Evolutionary conservation across 768 basidiomycete species (phyloP).

Genomic region (Boletus sensibilis): DNA sequence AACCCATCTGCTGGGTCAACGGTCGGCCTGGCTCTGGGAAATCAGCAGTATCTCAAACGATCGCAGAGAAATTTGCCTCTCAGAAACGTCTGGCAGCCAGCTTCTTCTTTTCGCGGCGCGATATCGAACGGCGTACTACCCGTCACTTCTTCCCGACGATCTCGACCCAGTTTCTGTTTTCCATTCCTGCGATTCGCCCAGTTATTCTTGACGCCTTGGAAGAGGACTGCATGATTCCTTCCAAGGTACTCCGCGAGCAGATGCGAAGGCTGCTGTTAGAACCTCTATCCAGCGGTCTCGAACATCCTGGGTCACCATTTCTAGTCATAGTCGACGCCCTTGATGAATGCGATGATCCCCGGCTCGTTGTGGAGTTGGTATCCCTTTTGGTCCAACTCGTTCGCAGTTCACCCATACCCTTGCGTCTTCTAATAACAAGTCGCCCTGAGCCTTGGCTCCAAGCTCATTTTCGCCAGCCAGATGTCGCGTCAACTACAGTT

Average conservation of each 20-base stretch:
- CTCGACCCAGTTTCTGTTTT: conserved; percentile 28
- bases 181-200: conserved; percentile 15
- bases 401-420: conserved; percentile 10
- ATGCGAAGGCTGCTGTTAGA: conserved; percentile 23
- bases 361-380: conserved; percentile 22
- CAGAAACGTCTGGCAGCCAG: conserved; percentile 28
- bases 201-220: conserved; percentile 19
- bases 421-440: conserved; percentile 28
- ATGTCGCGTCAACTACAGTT: conserved; percentile 7
- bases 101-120: conserved; percentile 34
- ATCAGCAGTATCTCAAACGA: conserved; percentile 27
- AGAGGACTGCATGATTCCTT: conserved; percentile 16
- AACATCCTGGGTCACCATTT: conserved; percentile 1
- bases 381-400: conserved; percentile 19
- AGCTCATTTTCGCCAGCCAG: conserved; percentile 15
- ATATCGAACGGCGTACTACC: conserved; percentile 18
- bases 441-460: conserved; percentile 19
- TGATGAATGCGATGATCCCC: conserved; percentile 25
- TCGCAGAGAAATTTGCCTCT: conserved; percentile 19
- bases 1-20: conserved; percentile 22
- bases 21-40: conserved; percentile 20
- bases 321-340: conserved; percentile 24
- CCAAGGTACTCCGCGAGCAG: conserved; percentile 24
- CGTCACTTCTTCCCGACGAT: conserved; percentile 30
- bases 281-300: conserved; percentile 12